A percentile compares a stretch with the other conserved stretches of the same genome.
Conservation (phyloP, 2,329 filamentous ascomycete species). For the Metarhizium robertsii region DNA sequence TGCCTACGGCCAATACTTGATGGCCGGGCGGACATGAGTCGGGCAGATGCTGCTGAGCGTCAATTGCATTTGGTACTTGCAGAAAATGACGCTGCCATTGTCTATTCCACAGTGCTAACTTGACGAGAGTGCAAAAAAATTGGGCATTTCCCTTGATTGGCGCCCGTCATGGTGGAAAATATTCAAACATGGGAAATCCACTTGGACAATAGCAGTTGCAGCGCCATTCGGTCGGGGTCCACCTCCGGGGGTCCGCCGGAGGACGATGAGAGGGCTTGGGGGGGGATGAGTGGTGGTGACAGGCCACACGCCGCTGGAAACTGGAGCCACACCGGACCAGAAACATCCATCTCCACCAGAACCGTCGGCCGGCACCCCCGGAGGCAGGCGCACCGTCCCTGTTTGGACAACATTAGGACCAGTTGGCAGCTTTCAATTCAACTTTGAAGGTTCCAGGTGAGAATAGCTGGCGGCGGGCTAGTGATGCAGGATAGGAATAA, state of each 20-base stretch:
- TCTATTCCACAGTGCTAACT: too few relatives aligned
- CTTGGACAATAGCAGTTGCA: not conserved
- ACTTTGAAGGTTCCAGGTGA: not conserved
- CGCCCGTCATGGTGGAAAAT: too few relatives aligned
- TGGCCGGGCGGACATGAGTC: too few relatives aligned
- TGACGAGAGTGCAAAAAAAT: too few relatives aligned
- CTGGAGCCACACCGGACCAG: not conserved
- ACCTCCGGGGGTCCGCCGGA: slow-evolving; percentile 4
- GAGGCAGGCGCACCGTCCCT: not conserved
- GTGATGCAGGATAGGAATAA: not conserved
- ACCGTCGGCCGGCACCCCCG: not conserved
- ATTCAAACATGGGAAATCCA: too few relatives aligned
- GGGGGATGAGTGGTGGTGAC: not conserved
- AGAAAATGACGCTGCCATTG: too few relatives aligned
- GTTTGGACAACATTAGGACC: not conserved
- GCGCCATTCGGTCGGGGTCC: not conserved
- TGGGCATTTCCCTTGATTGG: too few relatives aligned
- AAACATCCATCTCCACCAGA: not conserved
- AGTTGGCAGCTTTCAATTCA: not conserved
- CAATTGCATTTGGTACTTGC: too few relatives aligned
- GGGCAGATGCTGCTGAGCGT: too few relatives aligned
- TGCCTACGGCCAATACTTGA: too few relatives aligned
- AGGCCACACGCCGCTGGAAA: not conserved
- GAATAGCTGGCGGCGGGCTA: not conserved
- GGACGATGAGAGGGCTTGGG: not conserved